Conservation (phyloP, 805 yeast species). For the Candida ipomoeae region DNA sequence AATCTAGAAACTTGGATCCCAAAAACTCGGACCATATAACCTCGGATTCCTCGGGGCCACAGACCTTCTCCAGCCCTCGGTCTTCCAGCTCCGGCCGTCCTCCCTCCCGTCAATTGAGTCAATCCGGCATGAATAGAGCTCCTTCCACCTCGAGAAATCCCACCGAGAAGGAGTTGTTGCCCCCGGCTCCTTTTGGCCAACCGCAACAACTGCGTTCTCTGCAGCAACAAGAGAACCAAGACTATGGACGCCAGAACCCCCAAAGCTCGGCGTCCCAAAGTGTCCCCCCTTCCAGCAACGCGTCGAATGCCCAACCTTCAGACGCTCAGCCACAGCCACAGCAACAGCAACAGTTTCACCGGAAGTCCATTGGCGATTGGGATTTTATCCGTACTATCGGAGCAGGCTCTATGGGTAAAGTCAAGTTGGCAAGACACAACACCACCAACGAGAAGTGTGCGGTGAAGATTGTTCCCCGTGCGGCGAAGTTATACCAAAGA, state of each 20-base stretch:
- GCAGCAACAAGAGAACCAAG: not conserved
- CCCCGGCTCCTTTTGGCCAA: slow-evolving; percentile 11
- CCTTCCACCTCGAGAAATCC: not conserved
- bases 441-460: slow-evolving; percentile 81
- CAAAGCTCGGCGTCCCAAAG: not conserved
- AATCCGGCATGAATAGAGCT: slow-evolving; percentile 1
- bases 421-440: slow-evolving; percentile 85
- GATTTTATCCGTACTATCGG: slow-evolving; percentile 92
- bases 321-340: slow-evolving; percentile 19
- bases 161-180: slow-evolving; percentile 12
- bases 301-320: not conserved
- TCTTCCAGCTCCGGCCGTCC: slow-evolving; percentile 3
- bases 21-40: not conserved
- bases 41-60: not conserved
- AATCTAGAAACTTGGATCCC: not conserved
- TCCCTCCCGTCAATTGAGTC: slow-evolving; percentile 1
- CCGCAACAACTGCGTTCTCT: not conserved
- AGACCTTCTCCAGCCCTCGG: not conserved
- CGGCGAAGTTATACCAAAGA: slow-evolving; percentile 70
- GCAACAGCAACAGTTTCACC: slow-evolving; percentile 51
- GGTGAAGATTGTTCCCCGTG: slow-evolving; percentile 88
- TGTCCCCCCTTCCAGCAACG: not conserved
- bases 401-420: slow-evolving; percentile 99
- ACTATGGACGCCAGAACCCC: not conserved
- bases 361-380: slow-evolving; percentile 95